A percentile compares a stretch with the other conserved stretches of the same genome.
phyloP scores from a whole-genome alignment of 768 basidiomycete genomes.

The Krasilnikovozyma curviuscula region DNA sequence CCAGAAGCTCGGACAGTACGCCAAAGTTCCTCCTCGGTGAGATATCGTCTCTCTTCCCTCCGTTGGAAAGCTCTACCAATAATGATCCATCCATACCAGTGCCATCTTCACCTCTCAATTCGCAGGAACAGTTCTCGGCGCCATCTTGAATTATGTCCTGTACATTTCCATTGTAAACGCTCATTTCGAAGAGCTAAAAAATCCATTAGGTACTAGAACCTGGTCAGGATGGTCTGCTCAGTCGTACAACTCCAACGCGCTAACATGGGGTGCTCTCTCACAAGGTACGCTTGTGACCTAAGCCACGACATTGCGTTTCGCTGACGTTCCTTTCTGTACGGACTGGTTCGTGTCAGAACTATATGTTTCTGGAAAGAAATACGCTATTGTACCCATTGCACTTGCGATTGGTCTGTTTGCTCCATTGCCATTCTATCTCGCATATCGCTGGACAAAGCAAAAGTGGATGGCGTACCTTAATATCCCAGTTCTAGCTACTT shows the following conservation, averaged over 20 bases:
- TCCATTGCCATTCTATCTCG: too few species aligned
- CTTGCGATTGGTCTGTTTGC: too few species aligned
- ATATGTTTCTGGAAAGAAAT: constrained; percentile 34
- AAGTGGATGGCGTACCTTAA: constrained; percentile 31
- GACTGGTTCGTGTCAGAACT: constrained; percentile 22
- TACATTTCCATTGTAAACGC: constrained; percentile 41
- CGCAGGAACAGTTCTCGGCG: too few species aligned
- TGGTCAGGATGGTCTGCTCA: constrained; percentile 40
- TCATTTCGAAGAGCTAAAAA: constrained; percentile 35
- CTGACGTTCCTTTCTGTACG: too few species aligned
- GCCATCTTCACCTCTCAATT: too few species aligned
- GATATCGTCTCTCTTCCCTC: constrained; percentile 34
- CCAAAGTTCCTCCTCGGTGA: constrained; percentile 7
- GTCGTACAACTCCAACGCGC: constrained; percentile 37
- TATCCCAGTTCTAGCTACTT: constrained; percentile 31
- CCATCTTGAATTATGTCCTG: constrained; percentile 22
- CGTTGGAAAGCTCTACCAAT: too few species aligned
- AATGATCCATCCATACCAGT: too few species aligned
- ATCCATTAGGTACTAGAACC: constrained; percentile 34
- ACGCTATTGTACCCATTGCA: too few species aligned
- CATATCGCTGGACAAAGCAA: constrained; percentile 28
- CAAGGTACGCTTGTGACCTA: too few species aligned
- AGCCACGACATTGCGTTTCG: constrained; percentile 38
- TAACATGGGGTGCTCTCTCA: constrained; percentile 42
- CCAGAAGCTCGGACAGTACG: constrained; percentile 11